Evolutionary conservation across 768 basidiomycete genomes (phyloP), one percentile per base, ranked within the genome.

Genomic region (Saitozyma sp.): DNA sequence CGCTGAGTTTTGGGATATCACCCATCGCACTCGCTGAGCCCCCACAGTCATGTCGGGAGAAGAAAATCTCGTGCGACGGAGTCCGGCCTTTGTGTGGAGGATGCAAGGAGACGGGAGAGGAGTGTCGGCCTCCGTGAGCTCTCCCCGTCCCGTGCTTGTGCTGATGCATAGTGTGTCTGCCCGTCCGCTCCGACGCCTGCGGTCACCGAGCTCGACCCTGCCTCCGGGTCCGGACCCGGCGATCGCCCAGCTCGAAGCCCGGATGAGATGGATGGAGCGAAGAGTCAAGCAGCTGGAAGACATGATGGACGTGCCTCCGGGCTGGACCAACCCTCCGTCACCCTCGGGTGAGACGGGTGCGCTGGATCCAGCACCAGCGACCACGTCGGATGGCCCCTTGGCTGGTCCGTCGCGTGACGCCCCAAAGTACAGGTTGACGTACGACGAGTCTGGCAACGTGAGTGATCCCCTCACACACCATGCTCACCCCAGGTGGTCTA

Each of bases 31-130:
- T 29, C 29, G 29, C 29, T 29, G 29, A 29, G 29, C 29, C 29
- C 29, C 29, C 29, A 29, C 29, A 63, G 62, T 37, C 56, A 20
- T 63, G 62, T 54, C 56, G 62, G 8, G 53, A 58, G 43, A 63
- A 58, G 56, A 63, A 63, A 45, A 54, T 41, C 20, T 51, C 49
- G 4, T 63, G 62, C 19, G 56, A 63, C 38, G 62, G 62, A 10
- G 49, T 38, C 8, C 40, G 56, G 17, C 62, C 62, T 11, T 11
- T n/a, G 8, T 63, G 62, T 45, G 50, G 39, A 11, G 50, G 43
- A 9, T 63, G 62, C 40, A 17, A 40, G 43, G 40, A 37, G 9
- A 50, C 16, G 3, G 37, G 43, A 10, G 62, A 63, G 16, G 56
- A 63, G n/a, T 63, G 62, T 51, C 45, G 9, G 8, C 19, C 52